Percentiles rank a stretch among this genome's conserved stretches.
Evolutionary conservation across 2,329 filamentous ascomycete genomes (phyloP).

Genomic region (Penicillium nordicum): DNA sequence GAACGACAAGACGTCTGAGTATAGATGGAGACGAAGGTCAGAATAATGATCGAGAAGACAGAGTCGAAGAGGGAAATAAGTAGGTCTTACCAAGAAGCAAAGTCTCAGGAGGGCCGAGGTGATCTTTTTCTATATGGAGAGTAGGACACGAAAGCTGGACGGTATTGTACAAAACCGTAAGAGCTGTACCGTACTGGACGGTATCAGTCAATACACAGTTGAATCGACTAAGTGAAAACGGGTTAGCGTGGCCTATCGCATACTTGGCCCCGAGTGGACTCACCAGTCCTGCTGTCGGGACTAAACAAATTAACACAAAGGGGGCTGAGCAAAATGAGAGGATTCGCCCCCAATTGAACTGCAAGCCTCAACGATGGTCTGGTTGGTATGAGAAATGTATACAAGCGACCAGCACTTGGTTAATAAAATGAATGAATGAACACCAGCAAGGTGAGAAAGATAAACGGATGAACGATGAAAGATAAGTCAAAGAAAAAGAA

Average conservation of each 20-base stretch:
- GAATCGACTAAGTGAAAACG: not conserved
- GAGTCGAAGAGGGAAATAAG: slow-evolving; percentile 1
- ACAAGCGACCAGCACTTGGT: slow-evolving; percentile 3
- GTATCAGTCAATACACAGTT: slow-evolving; percentile 8
- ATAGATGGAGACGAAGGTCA: not conserved
- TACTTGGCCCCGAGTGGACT: not conserved
- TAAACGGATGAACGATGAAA: not conserved
- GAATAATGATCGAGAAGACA: not conserved
- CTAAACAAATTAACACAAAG: not conserved
- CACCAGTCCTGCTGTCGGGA: not conserved
- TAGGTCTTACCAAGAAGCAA: slow-evolving; percentile 9
- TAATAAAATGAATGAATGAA: too few species aligned
- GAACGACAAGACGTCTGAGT: not conserved
- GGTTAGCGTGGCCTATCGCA: not conserved
- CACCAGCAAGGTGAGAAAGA: too few species aligned
- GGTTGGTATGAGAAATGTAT: not conserved
- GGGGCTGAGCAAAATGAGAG: not conserved
- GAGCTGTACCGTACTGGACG: slow-evolving; percentile 10
- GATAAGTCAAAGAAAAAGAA: too few species aligned
- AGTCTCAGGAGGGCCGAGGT: slow-evolving; percentile 6
- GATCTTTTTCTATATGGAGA: slow-evolving; percentile 14
- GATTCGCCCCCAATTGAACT: not conserved
- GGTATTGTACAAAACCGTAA: slow-evolving; percentile 9
- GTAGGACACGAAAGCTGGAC: not conserved
- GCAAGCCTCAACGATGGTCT: not conserved